Percentiles rank a stretch among this genome's conserved stretches.
phyloP scores from a whole-genome alignment of 768 basidiomycete genomes.

The Mycena belliarum region DNA sequence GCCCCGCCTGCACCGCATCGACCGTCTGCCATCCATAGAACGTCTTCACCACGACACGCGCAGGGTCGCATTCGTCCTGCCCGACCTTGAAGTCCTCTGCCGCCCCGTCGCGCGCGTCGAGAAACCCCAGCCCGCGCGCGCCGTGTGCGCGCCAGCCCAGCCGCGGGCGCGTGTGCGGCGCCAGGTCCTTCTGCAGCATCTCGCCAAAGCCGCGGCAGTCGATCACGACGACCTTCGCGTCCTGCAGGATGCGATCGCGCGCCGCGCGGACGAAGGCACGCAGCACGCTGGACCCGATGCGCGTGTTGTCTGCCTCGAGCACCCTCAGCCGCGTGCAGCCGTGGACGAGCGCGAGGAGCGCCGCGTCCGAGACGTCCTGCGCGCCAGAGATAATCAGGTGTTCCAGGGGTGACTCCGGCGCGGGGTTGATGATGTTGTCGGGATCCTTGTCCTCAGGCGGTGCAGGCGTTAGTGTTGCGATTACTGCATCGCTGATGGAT shows the following conservation, averaged over 20 bases:
- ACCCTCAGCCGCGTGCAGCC: conserved; percentile 60
- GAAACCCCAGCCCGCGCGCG: conserved; percentile 65
- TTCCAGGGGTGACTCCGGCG: conserved; percentile 70
- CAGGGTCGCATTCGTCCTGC: conserved; percentile 80
- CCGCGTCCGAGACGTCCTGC: conserved; percentile 61
- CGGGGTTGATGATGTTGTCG: conserved; percentile 27
- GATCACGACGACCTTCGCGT: conserved; percentile 66
- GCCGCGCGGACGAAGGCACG: conserved; percentile 65
- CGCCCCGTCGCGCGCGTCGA: conserved; percentile 69
- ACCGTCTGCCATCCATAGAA: conserved; percentile 89
- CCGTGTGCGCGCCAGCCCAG: conserved; percentile 76
- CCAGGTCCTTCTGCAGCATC: conserved; percentile 60
- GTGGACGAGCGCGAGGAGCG: conserved; percentile 62
- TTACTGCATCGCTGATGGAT: conserved; percentile 71
- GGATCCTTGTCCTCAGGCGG: conserved; percentile 16
- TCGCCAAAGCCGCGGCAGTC: conserved; percentile 78
- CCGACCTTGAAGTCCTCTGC: conserved; percentile 64
- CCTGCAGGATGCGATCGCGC: conserved; percentile 44
- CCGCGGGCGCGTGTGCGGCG: conserved; percentile 60
- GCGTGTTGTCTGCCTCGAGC: conserved; percentile 81
- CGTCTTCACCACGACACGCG: conserved; percentile 74
- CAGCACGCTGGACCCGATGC: conserved; percentile 60
- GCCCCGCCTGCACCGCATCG: conserved; percentile 66
- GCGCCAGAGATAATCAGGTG: conserved; percentile 73
- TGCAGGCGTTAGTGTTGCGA: conserved; percentile 62